Evolutionary conservation across 805 yeast genomes (phyloP).

Genomic region (Pichia occidentalis): DNA sequence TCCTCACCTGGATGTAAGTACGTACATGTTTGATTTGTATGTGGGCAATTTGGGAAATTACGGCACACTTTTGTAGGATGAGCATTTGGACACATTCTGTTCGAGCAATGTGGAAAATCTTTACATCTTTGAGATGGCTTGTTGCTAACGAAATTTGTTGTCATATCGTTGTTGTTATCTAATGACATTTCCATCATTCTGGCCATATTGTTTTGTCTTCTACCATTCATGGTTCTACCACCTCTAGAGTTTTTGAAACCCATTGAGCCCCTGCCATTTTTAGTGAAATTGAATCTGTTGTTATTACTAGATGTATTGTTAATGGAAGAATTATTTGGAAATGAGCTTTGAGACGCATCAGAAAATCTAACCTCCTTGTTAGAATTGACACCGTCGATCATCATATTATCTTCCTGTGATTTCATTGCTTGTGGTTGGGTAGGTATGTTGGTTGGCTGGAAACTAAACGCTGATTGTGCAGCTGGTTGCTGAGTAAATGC

Average conservation of each 20-base stretch:
- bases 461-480: not conserved
- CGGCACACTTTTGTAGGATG: conserved; percentile 78
- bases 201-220: conserved; percentile 10
- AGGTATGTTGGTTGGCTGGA: conserved; percentile 1
- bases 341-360: conserved; percentile 25
- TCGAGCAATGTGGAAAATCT: conserved; percentile 63
- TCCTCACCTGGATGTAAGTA: conserved; percentile 84
- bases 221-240: conserved; percentile 2
- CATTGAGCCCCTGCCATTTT: conserved; percentile 3
- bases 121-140: conserved; percentile 59
- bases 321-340: not conserved
- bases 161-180: conserved; percentile 20
- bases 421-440: conserved; percentile 5
- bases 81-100: conserved; percentile 60
- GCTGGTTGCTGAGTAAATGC: conserved; percentile 7
- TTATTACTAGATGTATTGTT: not conserved
- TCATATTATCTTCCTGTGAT: conserved; percentile 2
- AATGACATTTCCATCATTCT: conserved; percentile 30
- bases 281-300: conserved; percentile 8
- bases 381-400: conserved; percentile 14
- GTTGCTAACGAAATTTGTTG: conserved; percentile 33
- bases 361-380: conserved; percentile 27
- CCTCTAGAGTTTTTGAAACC: conserved; percentile 6
- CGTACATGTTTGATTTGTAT: conserved; percentile 75
- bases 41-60: conserved; percentile 71